phyloP scores from a whole-genome alignment of 257 asterid genomes.

The Fraxinus americana region DNA sequence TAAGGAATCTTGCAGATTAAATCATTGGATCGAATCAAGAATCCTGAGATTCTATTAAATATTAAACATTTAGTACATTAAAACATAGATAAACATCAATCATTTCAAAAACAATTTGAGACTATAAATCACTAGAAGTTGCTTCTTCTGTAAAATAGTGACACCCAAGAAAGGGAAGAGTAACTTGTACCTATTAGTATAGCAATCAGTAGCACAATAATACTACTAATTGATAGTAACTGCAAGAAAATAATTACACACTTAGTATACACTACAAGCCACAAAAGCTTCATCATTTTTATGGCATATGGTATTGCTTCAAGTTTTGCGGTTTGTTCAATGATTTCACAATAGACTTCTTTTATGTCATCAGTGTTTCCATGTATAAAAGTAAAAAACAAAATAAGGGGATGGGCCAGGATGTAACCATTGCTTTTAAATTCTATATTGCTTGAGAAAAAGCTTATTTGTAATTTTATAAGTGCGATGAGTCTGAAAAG shows the following conservation, averaged over 20 bases:
- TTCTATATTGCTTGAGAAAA: neutral
- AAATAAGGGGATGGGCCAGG: neutral
- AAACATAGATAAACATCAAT: too few species aligned
- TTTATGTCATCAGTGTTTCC: constrained; percentile 18
- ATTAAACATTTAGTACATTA: too few species aligned
- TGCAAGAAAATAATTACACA: neutral
- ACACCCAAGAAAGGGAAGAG: neutral
- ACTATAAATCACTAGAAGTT: neutral
- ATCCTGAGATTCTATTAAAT: too few species aligned
- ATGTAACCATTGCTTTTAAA: neutral
- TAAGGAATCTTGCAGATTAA: too few species aligned
- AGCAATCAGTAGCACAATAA: neutral
- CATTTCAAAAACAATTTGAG: too few species aligned
- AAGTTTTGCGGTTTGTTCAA: constrained; percentile 3
- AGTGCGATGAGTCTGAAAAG: neutral
- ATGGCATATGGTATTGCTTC: neutral
- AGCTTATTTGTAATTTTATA: too few species aligned
- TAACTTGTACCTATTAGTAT: neutral
- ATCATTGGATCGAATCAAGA: too few species aligned
- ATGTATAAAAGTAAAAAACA: neutral
- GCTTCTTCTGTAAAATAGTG: neutral
- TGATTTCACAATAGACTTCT: constrained; percentile 22
- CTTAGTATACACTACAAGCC: neutral
- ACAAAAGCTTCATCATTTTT: neutral
- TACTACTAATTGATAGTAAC: neutral